These are phyloP conservation scores for Neurospora sp. DNA, from an alignment of 495 filamentous ascomycete genomes.

Conservation along the genomic window DNA sequence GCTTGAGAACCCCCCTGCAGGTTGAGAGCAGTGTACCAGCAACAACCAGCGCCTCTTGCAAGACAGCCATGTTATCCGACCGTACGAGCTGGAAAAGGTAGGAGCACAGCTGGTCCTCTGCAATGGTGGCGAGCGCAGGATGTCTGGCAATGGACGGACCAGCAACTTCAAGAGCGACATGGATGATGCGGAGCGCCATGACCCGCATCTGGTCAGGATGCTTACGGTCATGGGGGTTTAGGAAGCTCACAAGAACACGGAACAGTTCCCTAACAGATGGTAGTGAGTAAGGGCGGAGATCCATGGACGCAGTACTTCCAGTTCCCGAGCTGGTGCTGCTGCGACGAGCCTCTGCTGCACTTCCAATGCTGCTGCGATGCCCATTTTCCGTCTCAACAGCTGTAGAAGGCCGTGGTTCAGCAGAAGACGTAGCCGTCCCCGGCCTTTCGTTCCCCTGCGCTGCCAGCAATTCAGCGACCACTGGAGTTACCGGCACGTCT, in stretches of 20 bases:
- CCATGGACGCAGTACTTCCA: slow-evolving; percentile 35
- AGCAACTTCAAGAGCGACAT: slow-evolving; percentile 93
- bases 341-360: slow-evolving; percentile 12
- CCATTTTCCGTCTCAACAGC: slow-evolving; percentile 26
- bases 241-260: slow-evolving; percentile 83
- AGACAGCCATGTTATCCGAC: slow-evolving; percentile 87
- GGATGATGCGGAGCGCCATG: slow-evolving; percentile 94
- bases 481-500: slow-evolving; percentile 21
- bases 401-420: slow-evolving; percentile 37
- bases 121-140: slow-evolving; percentile 75
- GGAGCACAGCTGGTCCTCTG: slow-evolving; percentile 87
- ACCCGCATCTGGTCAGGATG: slow-evolving; percentile 92
- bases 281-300: slow-evolving; percentile 81
- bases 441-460: slow-evolving; percentile 28
- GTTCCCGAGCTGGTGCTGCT: slow-evolving; percentile 23
- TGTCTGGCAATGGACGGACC: slow-evolving; percentile 93
- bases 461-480: not conserved
- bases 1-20: slow-evolving; percentile 82
- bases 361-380: slow-evolving; percentile 5
- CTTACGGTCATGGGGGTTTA: slow-evolving; percentile 85
- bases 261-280: slow-evolving; percentile 92
- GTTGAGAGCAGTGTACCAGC: slow-evolving; percentile 85
- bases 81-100: slow-evolving; percentile 95
- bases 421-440: slow-evolving; percentile 29
- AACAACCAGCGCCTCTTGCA: slow-evolving; percentile 86